Evolutionary conservation across 768 basidiomycete genomes (phyloP).

Genomic region (Phylloporus scabripes): DNA sequence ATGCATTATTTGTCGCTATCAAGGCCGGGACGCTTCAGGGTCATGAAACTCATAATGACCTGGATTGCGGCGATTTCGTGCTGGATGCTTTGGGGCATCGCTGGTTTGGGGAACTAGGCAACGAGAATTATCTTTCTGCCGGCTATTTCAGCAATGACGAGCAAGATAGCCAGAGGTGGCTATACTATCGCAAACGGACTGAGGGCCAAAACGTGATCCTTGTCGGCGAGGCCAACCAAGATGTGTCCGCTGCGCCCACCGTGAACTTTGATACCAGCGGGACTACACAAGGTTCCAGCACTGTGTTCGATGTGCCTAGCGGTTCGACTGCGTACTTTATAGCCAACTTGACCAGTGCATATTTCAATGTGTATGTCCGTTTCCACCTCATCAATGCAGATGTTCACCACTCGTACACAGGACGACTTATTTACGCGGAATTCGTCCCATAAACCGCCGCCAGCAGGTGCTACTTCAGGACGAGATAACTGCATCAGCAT

Average conservation of each 20-base stretch:
- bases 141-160: constrained; percentile 75
- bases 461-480: constrained; percentile 91
- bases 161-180: constrained; percentile 72
- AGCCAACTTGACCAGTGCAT: constrained; percentile 74
- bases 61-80: constrained; percentile 94
- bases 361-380: constrained; percentile 59
- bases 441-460: constrained; percentile 77
- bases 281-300: constrained; percentile 82
- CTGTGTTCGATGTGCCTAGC: constrained; percentile 55
- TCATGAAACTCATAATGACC: constrained; percentile 93
- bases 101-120: constrained; percentile 94
- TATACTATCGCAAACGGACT: constrained; percentile 94
- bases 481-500: constrained; percentile 60
- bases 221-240: constrained; percentile 72
- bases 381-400: not conserved
- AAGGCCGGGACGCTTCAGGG: constrained; percentile 78
- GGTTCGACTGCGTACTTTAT: constrained; percentile 78
- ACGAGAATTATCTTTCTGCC: constrained; percentile 70
- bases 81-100: constrained; percentile 89
- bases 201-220: constrained; percentile 96
- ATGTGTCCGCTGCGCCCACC: constrained; percentile 61
- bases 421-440: constrained; percentile 74
- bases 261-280: constrained; percentile 46
- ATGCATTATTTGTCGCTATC: constrained; percentile 80
- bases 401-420: constrained; percentile 32